These are phyloP conservation scores for Ceratocystis cubensis DNA, from an alignment of 2,329 filamentous ascomycete species.

Conservation along the genomic window DNA sequence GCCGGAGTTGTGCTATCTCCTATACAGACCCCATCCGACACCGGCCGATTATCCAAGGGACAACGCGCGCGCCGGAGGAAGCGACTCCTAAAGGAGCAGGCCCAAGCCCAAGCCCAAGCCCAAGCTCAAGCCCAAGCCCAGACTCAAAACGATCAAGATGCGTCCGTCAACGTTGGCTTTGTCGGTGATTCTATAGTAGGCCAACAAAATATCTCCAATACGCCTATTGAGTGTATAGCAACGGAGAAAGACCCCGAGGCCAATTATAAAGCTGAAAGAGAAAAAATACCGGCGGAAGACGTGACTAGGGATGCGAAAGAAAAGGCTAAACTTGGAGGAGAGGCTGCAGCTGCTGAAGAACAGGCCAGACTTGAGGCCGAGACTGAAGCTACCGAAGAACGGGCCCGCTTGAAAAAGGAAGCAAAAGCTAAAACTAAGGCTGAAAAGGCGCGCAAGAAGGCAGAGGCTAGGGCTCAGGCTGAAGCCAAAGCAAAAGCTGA, in stretches of 20 bases:
- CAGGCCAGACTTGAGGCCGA: background rate
- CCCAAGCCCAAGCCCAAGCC: background rate
- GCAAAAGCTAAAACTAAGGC: background rate
- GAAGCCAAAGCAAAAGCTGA: too few relatives aligned
- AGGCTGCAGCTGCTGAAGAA: background rate
- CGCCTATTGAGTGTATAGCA: background rate
- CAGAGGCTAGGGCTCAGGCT: background rate
- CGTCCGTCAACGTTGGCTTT: background rate
- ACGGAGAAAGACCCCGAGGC: background rate
- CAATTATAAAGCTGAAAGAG: background rate
- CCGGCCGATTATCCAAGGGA: background rate
- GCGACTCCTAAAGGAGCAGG: background rate
- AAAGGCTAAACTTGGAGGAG: too few relatives aligned
- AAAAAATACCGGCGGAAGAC: too few relatives aligned
- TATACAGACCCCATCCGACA: background rate
- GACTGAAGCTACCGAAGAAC: background rate
- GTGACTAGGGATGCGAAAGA: too few relatives aligned
- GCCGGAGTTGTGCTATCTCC: background rate
- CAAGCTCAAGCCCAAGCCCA: background rate
- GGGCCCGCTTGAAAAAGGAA: background rate
- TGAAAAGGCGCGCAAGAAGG: background rate
- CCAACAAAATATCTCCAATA: background rate
- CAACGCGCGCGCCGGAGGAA: constrained; percentile 1
- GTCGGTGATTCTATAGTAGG: background rate
- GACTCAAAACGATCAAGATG: background rate